Evolutionary conservation across 2,329 filamentous ascomycete species (phyloP), one percentile per base, ranked within the genome.

Genomic region (Phoma sp.): DNA sequence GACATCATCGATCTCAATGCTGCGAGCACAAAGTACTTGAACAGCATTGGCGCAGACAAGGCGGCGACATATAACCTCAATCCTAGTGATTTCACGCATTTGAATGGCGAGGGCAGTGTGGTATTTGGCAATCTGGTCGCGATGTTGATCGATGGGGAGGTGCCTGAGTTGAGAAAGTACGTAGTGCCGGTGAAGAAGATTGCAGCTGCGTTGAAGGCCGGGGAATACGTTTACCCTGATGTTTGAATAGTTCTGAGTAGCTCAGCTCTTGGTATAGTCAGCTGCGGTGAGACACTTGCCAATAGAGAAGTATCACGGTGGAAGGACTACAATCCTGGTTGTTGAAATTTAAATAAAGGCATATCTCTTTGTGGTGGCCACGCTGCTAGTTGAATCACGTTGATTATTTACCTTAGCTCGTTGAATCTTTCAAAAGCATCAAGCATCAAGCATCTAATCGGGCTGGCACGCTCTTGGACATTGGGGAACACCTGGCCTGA

Each of bases 1-100:
- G 62, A 66, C 0, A 77, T 72, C n/a, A 75, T 85, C 24, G 79
- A 86, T 67, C 68, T 86, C 36, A 85, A 84, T 60, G 63, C 67
- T 6, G 79, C 78, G 7, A 82, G 79, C 42, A 70, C 75, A 7
- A 65, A 72, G 22, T 85, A 83, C 62, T 69, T 83, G 29, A 78
- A 82, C 59, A 74, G 73, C 2, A 81, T 86, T 54, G 83, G 83
- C 3, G 66, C 74, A 32, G 62, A 64, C 0, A 75, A 77, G 3
- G 79, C 81, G 7, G 77, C 78, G 43, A 75, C 64, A 24, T 84
- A 84, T 56, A 81, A 84, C 62, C 67, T 82, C 24, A 47, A 52
- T 11, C 57, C 61, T 2, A 57, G 49, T 1, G 64, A 67, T 22
- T 63, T 61, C 35, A 67, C 64, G 11, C 64, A 67, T 43, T 11